These are phyloP conservation scores for Fusarium irregulare DNA, from an alignment of 2,329 filamentous ascomycete genomes.

Conservation along the genomic window DNA sequence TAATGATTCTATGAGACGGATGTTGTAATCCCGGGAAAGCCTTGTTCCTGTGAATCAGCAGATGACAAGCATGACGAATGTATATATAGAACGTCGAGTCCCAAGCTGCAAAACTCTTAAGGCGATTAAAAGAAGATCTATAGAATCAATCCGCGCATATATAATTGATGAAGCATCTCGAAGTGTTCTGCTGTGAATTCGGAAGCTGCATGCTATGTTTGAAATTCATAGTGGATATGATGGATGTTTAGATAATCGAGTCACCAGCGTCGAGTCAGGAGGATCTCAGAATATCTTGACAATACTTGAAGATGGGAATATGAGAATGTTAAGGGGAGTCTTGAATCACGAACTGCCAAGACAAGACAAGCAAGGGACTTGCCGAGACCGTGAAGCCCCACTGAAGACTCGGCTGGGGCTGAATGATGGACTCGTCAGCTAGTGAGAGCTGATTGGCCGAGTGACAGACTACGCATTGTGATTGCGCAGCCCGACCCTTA, in stretches of 20 bases:
- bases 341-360: slow-evolving; percentile 22
- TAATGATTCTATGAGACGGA: slow-evolving; percentile 25
- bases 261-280: neutral
- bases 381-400: slow-evolving; percentile 35
- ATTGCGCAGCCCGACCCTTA: slow-evolving; percentile 35
- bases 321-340: slow-evolving; percentile 5
- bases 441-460: slow-evolving; percentile 46
- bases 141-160: slow-evolving; percentile 9
- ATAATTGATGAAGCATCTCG: neutral
- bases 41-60: neutral
- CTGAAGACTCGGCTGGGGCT: slow-evolving; percentile 21
- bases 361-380: slow-evolving; percentile 25
- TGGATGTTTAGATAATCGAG: neutral
- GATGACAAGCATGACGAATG: neutral
- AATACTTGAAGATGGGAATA: neutral
- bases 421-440: slow-evolving; percentile 52
- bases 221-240: slow-evolving; percentile 15
- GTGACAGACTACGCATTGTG: slow-evolving; percentile 13
- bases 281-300: neutral
- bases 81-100: slow-evolving; percentile 1
- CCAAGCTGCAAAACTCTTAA: neutral
- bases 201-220: slow-evolving; percentile 9
- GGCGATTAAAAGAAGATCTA: neutral
- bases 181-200: neutral
- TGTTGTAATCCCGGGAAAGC: neutral